Percentiles rank a stretch among this genome's conserved stretches.
Evolutionary conservation across 2,329 filamentous ascomycete genomes (phyloP).

Genomic region (Dothistroma septosporum): DNA sequence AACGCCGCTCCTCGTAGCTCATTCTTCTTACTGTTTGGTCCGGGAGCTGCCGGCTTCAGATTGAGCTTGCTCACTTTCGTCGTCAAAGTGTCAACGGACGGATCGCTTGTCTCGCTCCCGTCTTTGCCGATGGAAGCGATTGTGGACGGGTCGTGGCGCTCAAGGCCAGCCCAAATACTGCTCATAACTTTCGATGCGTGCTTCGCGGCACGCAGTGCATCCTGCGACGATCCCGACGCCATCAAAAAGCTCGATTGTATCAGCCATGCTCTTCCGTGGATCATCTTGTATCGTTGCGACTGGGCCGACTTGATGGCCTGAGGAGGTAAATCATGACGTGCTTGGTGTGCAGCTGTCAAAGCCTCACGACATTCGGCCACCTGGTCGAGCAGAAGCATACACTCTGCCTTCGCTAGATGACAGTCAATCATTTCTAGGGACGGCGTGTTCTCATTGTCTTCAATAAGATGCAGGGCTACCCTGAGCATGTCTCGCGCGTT

Average conservation of each 20-base stretch:
- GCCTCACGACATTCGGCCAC: conserved; percentile 15
- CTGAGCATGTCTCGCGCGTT: conserved; percentile 57
- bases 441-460: conserved; percentile 30
- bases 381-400: conserved; percentile 22
- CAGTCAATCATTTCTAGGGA: conserved; percentile 46
- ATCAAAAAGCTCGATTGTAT: conserved; percentile 25
- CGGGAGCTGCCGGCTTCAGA: conserved; percentile 28
- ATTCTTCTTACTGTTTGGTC: conserved; percentile 27
- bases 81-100: conserved; percentile 16
- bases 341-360: conserved; percentile 18
- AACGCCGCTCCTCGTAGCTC: conserved; percentile 60
- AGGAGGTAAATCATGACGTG: conserved; percentile 16
- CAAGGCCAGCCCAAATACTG: conserved; percentile 27
- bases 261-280: conserved; percentile 29
- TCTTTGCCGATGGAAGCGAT: not conserved
- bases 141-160: conserved; percentile 9
- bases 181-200: conserved; percentile 27
- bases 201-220: conserved; percentile 30
- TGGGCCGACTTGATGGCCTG: conserved; percentile 19
- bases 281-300: conserved; percentile 21
- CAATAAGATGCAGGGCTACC: conserved; percentile 41
- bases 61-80: conserved; percentile 34
- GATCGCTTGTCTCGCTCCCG: conserved; percentile 12
- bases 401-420: conserved; percentile 22
- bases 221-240: conserved; percentile 14